Conservation (phyloP, 2,329 filamentous ascomycete species). For the Cytospora paraplurivora region DNA sequence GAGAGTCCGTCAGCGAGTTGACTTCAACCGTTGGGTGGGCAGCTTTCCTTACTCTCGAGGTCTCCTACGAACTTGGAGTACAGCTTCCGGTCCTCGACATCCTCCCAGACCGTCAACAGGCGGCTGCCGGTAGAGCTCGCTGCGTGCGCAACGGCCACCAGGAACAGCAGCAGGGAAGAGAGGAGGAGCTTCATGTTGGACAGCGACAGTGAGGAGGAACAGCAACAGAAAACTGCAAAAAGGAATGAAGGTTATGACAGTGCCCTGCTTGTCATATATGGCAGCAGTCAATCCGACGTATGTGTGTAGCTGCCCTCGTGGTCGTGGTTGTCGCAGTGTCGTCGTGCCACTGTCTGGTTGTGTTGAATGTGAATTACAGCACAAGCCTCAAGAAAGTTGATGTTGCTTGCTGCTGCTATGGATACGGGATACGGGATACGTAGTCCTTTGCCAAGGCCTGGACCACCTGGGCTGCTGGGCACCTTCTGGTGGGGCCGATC, state of each 20-base stretch:
- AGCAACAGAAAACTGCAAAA: slow-evolving; percentile 28
- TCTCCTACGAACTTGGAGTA: slow-evolving; percentile 83
- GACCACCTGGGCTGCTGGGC: background rate
- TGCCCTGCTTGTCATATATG: slow-evolving; percentile 28
- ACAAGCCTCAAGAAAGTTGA: slow-evolving; percentile 19
- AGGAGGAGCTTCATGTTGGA: slow-evolving; percentile 71
- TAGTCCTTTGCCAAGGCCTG: slow-evolving; percentile 40
- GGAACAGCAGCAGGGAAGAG: slow-evolving; percentile 68
- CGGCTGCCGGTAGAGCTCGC: slow-evolving; percentile 77
- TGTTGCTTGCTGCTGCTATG: slow-evolving; percentile 29
- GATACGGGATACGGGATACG: slow-evolving; percentile 35
- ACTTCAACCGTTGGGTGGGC: too few species aligned
- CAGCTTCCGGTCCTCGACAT: slow-evolving; percentile 74
- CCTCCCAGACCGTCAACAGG: slow-evolving; percentile 84
- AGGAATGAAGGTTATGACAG: slow-evolving; percentile 20
- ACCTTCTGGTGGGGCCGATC: background rate
- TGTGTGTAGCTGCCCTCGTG: slow-evolving; percentile 18
- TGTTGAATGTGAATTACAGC: background rate
- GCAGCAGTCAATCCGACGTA: slow-evolving; percentile 14
- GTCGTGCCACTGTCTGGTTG: slow-evolving; percentile 4
- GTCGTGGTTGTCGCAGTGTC: slow-evolving; percentile 14
- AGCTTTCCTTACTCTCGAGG: slow-evolving; percentile 59
- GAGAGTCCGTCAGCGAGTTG: background rate
- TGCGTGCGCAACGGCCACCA: slow-evolving; percentile 70
- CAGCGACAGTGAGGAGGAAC: slow-evolving; percentile 15